Evolutionary conservation across 805 yeast species (phyloP), one percentile per base, ranked within the genome.

Genomic region (Candida ipomoeae): DNA sequence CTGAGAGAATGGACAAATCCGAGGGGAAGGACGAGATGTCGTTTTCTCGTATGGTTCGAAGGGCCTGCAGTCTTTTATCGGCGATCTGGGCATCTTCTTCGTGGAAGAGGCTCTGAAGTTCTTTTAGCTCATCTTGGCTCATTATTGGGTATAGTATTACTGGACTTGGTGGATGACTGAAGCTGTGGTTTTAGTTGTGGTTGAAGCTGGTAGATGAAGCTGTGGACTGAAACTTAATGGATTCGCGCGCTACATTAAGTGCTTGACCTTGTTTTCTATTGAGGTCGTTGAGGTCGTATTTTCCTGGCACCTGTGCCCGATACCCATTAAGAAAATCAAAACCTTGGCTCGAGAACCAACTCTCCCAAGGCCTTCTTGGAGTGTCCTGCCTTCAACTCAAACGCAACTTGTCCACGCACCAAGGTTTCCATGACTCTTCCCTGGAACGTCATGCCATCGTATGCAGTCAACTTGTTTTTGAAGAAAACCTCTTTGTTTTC

Each of bases 391-490:
- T 75, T 75, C 35, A 71, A 64, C 5, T 80, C 80, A 66, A 78
- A 92, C 14, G 87, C 85, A 0, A 83, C 71, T 39, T 77, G 71
- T 3, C 97, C 97, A 56, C 97, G 76, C 14, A 92, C 75, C 43
- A 87, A 71, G 0, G 97, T 89, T 66, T 86, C 91, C 45, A 83
- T 71, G 6, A 91, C 95, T 52, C 83, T 75, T 21, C 98, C 97
- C 38, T 66, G 69, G 53, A 89, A 71, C 46, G 73, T 66, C 70
- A 73, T 73, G 4, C 96, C 96, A 60, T 88, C 77, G 64, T 89
- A 92, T 0, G 96, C 96, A 1, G 96, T 87, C 48, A 92, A 68
- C 66, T 90, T 91, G 73, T 91, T 92, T 59, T 89, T 90, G 74
- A 87, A 92, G 57, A 68, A 79, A 32, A 87, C 81, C 40, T 77